phyloP scores from a whole-genome alignment of 345 rosid species.

The Clarkia xantiana region DNA sequence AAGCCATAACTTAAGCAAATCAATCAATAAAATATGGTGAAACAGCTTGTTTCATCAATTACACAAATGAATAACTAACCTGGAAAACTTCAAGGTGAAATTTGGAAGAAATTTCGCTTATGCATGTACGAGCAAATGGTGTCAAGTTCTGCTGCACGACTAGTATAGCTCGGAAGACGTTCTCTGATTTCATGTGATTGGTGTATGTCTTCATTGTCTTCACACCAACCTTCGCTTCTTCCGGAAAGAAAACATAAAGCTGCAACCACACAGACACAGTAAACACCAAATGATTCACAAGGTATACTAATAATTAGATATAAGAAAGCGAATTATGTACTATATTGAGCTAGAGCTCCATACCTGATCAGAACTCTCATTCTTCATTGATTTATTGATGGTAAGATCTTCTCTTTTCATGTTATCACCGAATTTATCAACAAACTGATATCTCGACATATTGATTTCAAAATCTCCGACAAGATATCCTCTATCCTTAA shows the following conservation, averaged over 20 bases:
- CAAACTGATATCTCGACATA: conserved; percentile 34
- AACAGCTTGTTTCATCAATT: too few species aligned
- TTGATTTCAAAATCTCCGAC: conserved; percentile 50
- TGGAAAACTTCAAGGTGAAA: conserved; percentile 80
- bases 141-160: conserved; percentile 76
- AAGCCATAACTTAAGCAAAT: too few species aligned
- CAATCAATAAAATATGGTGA: too few species aligned
- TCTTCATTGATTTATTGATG: conserved; percentile 42
- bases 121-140: conserved; percentile 68
- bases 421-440: conserved; percentile 47
- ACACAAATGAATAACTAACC: conserved; percentile 20
- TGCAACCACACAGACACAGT: conserved; percentile 8
- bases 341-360: background rate
- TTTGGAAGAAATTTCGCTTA: conserved; percentile 49
- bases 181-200: conserved; percentile 70
- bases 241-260: conserved; percentile 83
- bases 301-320: background rate
- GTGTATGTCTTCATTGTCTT: conserved; percentile 87
- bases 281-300: background rate
- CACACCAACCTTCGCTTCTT: conserved; percentile 70
- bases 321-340: background rate
- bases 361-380: conserved; percentile 55
- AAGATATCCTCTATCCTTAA: conserved; percentile 61
- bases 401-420: conserved; percentile 90
- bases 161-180: conserved; percentile 63